These are phyloP conservation scores for Dendrothele bispora DNA, from an alignment of 768 basidiomycete species.

Conservation along the genomic window DNA sequence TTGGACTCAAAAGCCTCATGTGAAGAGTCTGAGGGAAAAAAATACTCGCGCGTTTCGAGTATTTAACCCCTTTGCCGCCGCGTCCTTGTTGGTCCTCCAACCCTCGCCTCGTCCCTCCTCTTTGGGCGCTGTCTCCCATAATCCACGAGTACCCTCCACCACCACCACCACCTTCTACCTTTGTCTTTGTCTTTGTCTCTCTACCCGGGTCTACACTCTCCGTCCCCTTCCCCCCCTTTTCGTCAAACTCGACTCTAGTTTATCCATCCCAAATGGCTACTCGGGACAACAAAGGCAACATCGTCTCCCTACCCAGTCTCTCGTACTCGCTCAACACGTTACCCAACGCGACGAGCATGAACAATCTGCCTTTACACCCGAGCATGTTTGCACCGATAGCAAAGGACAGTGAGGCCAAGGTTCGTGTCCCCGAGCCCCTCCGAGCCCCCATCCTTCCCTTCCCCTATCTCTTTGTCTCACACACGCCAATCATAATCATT, in stretches of 20 bases:
- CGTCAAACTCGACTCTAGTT: slow-evolving; percentile 34
- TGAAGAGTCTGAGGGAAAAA: no score
- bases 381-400: slow-evolving; percentile 68
- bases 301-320: slow-evolving; percentile 73
- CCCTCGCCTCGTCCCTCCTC: neutral
- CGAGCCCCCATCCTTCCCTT: no score
- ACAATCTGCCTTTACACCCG: slow-evolving; percentile 64
- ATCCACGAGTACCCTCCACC: slow-evolving; percentile 13
- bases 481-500: no score
- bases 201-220: slow-evolving; percentile 15
- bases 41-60: no score
- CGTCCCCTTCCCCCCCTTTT: slow-evolving; percentile 17
- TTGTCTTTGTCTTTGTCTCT: slow-evolving; percentile 8
- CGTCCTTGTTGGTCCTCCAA: no score
- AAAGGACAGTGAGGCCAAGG: slow-evolving; percentile 78
- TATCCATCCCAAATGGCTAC: slow-evolving; percentile 27
- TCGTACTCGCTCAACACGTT: slow-evolving; percentile 67
- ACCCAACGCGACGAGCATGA: slow-evolving; percentile 71
- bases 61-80: no score
- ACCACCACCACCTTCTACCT: slow-evolving; percentile 11
- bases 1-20: no score
- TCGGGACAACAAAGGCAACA: slow-evolving; percentile 45
- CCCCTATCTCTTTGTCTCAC: no score
- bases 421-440: slow-evolving; percentile 24
- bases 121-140: slow-evolving; percentile 15